Conservation (phyloP, 106 monocot genomes). For the Agapanthus africanus region DNA sequence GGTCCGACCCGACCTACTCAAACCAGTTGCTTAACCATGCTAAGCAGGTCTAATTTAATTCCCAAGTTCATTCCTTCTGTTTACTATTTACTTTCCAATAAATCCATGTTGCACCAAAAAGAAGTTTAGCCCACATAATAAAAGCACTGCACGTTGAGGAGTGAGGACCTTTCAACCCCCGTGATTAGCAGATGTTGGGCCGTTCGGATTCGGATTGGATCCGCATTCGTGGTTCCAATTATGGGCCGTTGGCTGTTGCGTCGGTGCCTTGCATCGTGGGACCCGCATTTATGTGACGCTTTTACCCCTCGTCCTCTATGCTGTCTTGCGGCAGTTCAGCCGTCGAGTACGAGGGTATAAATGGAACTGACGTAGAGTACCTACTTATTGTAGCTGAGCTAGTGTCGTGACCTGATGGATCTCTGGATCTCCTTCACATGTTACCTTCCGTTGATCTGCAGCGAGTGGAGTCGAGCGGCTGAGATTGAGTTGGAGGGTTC, state of each 20-base stretch:
- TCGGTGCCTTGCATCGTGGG: neutral
- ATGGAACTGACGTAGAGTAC: neutral
- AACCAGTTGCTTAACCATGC: slow-evolving; percentile 61
- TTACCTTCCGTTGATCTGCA: too few species aligned
- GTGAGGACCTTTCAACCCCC: neutral
- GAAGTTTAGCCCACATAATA: too few species aligned
- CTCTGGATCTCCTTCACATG: too few species aligned
- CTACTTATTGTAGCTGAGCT: neutral
- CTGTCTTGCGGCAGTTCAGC: neutral
- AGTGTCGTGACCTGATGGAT: neutral
- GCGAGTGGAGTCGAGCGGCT: too few species aligned
- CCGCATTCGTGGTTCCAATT: too few species aligned
- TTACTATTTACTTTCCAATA: too few species aligned
- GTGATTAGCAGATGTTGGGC: slow-evolving; percentile 15
- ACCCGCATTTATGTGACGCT: neutral
- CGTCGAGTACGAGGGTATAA: neutral
- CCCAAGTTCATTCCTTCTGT: too few species aligned
- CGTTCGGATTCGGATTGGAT: slow-evolving; percentile 9
- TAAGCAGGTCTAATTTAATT: slow-evolving; percentile 75
- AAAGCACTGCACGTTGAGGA: neutral
- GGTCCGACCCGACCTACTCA: slow-evolving; percentile 65
- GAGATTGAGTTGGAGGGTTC: too few species aligned
- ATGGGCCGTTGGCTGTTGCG: slow-evolving; percentile 1
- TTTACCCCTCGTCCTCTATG: neutral
- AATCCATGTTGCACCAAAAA: too few species aligned